These are phyloP conservation scores for Tricholoma saponaceum DNA, from an alignment of 768 basidiomycete genomes.

Conservation along the genomic window DNA sequence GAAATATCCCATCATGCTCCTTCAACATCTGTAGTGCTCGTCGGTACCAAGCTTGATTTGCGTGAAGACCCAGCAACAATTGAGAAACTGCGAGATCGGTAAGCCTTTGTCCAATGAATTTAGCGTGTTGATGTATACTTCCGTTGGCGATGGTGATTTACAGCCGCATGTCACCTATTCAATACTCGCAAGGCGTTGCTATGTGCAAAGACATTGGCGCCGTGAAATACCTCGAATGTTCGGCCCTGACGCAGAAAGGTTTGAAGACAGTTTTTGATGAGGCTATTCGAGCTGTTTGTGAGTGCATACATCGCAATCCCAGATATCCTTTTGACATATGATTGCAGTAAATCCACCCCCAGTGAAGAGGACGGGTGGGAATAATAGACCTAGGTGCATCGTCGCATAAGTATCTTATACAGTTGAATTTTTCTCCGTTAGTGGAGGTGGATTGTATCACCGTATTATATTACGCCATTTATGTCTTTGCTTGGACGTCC, in stretches of 20 bases:
- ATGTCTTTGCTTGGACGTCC: slow-evolving; percentile 59
- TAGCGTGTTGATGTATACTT: neutral
- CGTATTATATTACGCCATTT: slow-evolving; percentile 59
- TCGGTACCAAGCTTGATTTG: slow-evolving; percentile 96
- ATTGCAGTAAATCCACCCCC: slow-evolving; percentile 71
- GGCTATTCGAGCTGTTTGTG: slow-evolving; percentile 93
- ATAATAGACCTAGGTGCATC: slow-evolving; percentile 51
- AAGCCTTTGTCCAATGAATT: slow-evolving; percentile 11
- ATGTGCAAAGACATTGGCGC: slow-evolving; percentile 95
- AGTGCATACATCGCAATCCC: slow-evolving; percentile 32
- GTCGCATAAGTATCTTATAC: slow-evolving; percentile 53
- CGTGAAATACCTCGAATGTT: slow-evolving; percentile 95
- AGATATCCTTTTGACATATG: neutral
- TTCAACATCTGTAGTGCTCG: slow-evolving; percentile 86
- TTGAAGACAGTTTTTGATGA: slow-evolving; percentile 99
- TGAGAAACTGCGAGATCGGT: slow-evolving; percentile 91
- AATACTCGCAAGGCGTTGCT: slow-evolving; percentile 84
- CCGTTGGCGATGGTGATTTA: neutral
- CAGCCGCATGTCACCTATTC: slow-evolving; percentile 93
- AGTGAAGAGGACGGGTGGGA: slow-evolving; percentile 42
- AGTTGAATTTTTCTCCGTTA: slow-evolving; percentile 13
- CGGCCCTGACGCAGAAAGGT: slow-evolving; percentile 95
- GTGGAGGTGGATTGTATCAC: slow-evolving; percentile 28
- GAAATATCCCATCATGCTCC: slow-evolving; percentile 98
- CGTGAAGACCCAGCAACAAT: slow-evolving; percentile 93